phyloP scores from a whole-genome alignment of 2,329 filamentous ascomycete genomes.

The Bipolaris bicolor region DNA sequence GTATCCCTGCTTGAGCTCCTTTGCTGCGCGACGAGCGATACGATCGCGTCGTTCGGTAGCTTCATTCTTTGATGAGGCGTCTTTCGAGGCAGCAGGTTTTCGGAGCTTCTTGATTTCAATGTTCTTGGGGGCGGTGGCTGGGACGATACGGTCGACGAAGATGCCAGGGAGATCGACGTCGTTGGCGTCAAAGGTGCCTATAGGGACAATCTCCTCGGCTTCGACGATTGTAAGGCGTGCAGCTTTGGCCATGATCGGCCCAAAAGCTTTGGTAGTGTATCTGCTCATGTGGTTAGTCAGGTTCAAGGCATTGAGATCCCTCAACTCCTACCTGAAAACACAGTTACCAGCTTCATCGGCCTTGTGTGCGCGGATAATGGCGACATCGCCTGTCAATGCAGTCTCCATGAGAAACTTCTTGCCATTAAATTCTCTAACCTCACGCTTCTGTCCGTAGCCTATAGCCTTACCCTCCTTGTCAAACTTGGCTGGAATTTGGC shows the following conservation, averaged over 20 bases:
- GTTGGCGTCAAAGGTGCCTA: conserved; percentile 82
- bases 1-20: conserved; percentile 95
- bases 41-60: conserved; percentile 63
- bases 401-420: conserved; percentile 79
- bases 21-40: conserved; percentile 82
- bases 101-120: conserved; percentile 65
- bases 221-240: conserved; percentile 91
- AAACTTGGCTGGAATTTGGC: conserved; percentile 69
- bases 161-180: conserved; percentile 87
- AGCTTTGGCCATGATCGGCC: conserved; percentile 76
- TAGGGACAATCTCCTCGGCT: conserved; percentile 91
- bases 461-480: conserved; percentile 64
- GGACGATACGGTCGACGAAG: conserved; percentile 88
- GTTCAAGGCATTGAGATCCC: not conserved
- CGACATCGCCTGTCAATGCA: conserved; percentile 75
- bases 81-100: conserved; percentile 26
- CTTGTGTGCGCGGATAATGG: conserved; percentile 77
- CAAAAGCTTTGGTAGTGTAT: conserved; percentile 48
- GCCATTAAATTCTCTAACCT: conserved; percentile 74
- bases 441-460: conserved; percentile 68
- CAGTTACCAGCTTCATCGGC: conserved; percentile 80
- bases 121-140: conserved; percentile 76
- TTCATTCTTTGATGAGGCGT: conserved; percentile 20
- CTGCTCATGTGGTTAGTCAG: conserved; percentile 20
- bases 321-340: conserved; percentile 59